Evolutionary conservation across 805 yeast genomes (phyloP).

Genomic region (Clavispora asparagi): DNA sequence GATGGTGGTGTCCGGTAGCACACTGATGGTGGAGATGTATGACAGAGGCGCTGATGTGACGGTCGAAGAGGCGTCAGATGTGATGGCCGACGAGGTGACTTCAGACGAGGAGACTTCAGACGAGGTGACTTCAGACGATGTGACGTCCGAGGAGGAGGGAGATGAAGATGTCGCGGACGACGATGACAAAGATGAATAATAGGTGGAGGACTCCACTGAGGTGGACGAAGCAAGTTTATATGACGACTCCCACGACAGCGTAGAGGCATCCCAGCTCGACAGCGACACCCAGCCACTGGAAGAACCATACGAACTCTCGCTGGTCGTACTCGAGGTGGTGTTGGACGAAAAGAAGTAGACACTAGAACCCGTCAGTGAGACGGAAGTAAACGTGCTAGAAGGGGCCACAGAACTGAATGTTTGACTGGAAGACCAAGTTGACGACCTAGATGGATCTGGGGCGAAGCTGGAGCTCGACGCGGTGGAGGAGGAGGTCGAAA

Average conservation of each 20-base stretch:
- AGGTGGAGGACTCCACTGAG: not conserved
- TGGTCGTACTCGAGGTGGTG: not conserved
- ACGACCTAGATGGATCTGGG: too few species aligned
- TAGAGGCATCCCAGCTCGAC: conserved; percentile 8
- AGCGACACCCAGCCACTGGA: conserved; percentile 9
- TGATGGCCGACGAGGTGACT: not conserved
- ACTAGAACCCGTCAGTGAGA: not conserved
- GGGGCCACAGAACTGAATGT: too few species aligned
- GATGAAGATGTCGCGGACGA: conserved; percentile 1
- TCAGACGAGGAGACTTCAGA: conserved; percentile 1
- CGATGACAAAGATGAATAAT: not conserved
- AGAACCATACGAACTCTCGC: not conserved
- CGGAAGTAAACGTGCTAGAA: not conserved
- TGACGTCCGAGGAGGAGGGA: conserved; percentile 1
- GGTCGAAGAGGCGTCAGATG: not conserved
- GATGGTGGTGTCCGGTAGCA: conserved; percentile 30
- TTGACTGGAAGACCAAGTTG: too few species aligned
- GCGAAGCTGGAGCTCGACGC: too few species aligned
- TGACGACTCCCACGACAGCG: not conserved
- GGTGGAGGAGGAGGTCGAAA: too few species aligned
- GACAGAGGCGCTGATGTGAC: conserved; percentile 1
- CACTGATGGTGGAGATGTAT: conserved; percentile 17
- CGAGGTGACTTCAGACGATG: not conserved
- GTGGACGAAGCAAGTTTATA: conserved; percentile 8
- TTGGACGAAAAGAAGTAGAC: not conserved